Conservation (phyloP, 139 green algal genomes). For the Haematococcus sp. region DNA sequence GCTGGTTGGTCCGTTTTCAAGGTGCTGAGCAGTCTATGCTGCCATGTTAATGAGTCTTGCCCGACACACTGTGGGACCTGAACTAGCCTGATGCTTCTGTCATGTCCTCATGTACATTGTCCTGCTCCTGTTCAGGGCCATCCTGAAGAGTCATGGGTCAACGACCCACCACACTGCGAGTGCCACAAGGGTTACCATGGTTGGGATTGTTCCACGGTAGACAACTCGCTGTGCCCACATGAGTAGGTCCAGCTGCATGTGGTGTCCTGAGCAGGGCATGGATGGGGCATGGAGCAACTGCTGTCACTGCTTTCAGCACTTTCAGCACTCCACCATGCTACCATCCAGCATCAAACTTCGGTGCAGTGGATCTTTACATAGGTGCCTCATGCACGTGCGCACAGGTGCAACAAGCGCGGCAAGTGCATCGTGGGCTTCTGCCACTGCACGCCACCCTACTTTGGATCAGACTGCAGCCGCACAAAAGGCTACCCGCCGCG, state of each 20-base stretch:
- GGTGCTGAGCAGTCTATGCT: no score
- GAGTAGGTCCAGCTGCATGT: neutral
- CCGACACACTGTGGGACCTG: no score
- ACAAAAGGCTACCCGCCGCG: constrained; percentile 17
- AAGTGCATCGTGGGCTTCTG: constrained; percentile 40
- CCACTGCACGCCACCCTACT: constrained; percentile 27
- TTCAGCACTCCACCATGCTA: no score
- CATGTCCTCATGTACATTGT: no score
- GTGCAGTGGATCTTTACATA: no score
- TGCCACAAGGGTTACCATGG: constrained; percentile 26
- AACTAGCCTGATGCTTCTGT: no score
- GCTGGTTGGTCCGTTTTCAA: neutral
- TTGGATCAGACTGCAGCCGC: constrained; percentile 13
- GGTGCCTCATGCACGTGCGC: no score
- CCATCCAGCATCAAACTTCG: no score
- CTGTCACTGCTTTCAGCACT: no score
- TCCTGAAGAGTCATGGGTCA: neutral
- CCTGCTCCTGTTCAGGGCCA: neutral
- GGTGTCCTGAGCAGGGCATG: no score
- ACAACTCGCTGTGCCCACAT: constrained; percentile 23
- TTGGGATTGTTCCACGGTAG: neutral
- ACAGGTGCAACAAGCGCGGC: constrained; percentile 20
- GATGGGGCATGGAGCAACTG: no score
- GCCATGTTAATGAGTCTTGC: no score
- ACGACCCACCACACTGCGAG: constrained; percentile 8